Percentiles rank a stretch among this genome's conserved stretches.
Conservation (phyloP, 176 grass and related monocot species). For the Sorghum bicolor region Sorghum_bicolor_NCBIv3 NC_012870.2:58619501-58620000, state of each 20-base stretch:
- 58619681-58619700: constrained; percentile 91
- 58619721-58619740: constrained; percentile 55
- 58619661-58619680: constrained; percentile 81
- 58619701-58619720: constrained; percentile 96
- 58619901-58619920: constrained; percentile 14
- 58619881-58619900: not conserved
- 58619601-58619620: constrained; percentile 90
- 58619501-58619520: constrained; percentile 77
- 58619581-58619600: constrained; percentile 64
- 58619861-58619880: not conserved
- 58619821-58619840: not conserved
- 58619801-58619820: not conserved
- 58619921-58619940: constrained; percentile 4
- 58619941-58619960: not conserved
- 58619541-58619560: constrained; percentile 39
- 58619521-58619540: constrained; percentile 80
- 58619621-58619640: constrained; percentile 72
- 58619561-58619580: constrained; percentile 37
- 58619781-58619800: not conserved
- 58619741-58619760: constrained; percentile 33
- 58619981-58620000: not conserved
- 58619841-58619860: not conserved
- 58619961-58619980: not conserved
- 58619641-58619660: constrained; percentile 83
- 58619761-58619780: not conserved